phyloP scores from a whole-genome alignment of 192 early-diverging fungal genomes.

The Rhizoclosmatium globosum region DNA sequence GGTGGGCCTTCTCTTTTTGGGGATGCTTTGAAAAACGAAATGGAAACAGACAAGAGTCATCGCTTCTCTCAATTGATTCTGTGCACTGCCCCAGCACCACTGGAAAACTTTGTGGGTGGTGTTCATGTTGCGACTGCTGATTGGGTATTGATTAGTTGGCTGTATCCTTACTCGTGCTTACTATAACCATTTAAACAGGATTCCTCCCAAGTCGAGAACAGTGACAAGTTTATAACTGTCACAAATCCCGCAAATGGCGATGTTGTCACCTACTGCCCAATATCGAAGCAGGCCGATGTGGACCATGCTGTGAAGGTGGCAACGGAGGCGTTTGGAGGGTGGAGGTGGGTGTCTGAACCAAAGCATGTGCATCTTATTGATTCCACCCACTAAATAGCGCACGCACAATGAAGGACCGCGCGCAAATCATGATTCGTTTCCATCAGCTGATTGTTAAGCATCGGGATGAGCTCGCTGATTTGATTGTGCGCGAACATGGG shows the following conservation, averaged over 20 bases:
- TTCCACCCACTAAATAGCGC: constrained; percentile 9
- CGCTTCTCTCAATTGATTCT: constrained; percentile 16
- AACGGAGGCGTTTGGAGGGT: constrained; percentile 35
- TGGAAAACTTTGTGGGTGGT: constrained; percentile 43
- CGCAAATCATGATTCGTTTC: constrained; percentile 66
- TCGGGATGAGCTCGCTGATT: constrained; percentile 70
- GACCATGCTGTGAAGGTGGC: constrained; percentile 67
- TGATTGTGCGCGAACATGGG: constrained; percentile 82
- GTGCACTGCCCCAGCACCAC: constrained; percentile 4
- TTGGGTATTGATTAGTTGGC: not conserved
- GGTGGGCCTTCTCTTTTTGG: too few relatives aligned
- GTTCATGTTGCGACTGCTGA: constrained; percentile 31
- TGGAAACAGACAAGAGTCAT: too few relatives aligned
- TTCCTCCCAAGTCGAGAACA: constrained; percentile 1
- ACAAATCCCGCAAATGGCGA: constrained; percentile 70
- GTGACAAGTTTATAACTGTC: constrained; percentile 57
- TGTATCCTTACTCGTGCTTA: not conserved
- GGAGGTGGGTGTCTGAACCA: constrained; percentile 30
- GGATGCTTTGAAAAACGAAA: too few relatives aligned
- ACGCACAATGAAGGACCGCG: constrained; percentile 77
- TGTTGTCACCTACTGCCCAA: constrained; percentile 70
- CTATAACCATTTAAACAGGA: not conserved
- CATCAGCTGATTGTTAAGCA: constrained; percentile 64
- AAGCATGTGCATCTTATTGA: not conserved
- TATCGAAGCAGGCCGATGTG: constrained; percentile 66